phyloP scores from a whole-genome alignment of 768 basidiomycete species.

The Chiua virens region DNA sequence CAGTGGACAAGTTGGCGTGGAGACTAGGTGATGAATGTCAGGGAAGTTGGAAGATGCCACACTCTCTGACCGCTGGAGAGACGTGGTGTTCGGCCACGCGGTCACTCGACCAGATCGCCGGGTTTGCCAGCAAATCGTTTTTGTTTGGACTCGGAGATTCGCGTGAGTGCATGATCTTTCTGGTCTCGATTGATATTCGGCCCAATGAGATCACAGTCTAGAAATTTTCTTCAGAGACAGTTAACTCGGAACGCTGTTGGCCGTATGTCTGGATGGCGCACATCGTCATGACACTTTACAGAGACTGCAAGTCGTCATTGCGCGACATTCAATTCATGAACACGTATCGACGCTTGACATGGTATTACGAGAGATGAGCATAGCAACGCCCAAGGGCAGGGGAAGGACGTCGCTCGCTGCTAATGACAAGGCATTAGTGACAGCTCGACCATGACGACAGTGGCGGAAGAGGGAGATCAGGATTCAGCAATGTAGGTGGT shows the following conservation, averaged over 20 bases:
- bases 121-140: conserved; percentile 79
- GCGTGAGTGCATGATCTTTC: conserved; percentile 56
- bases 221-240: conserved; percentile 95
- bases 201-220: conserved; percentile 47
- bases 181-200: neutral
- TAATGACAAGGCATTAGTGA: conserved; percentile 49
- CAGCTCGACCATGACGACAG: conserved; percentile 71
- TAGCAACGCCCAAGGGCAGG: conserved; percentile 22
- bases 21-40: no score
- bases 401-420: conserved; percentile 4
- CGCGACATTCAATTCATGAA: conserved; percentile 39
- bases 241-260: conserved; percentile 74
- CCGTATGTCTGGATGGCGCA: conserved; percentile 74
- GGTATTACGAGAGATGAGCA: conserved; percentile 40
- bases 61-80: no score
- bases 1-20: no score
- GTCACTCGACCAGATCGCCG: conserved; percentile 76
- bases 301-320: conserved; percentile 49
- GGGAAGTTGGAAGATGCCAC: no score
- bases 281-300: conserved; percentile 61
- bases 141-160: conserved; percentile 88
- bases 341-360: conserved; percentile 45
- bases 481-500: conserved; percentile 78
- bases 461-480: conserved; percentile 91
- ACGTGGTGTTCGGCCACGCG: no score